A percentile compares a stretch with the other conserved stretches of the same genome.
Conservation (phyloP, 2,329 filamentous ascomycete species). For the Xenoacremonium recifei region DNA sequence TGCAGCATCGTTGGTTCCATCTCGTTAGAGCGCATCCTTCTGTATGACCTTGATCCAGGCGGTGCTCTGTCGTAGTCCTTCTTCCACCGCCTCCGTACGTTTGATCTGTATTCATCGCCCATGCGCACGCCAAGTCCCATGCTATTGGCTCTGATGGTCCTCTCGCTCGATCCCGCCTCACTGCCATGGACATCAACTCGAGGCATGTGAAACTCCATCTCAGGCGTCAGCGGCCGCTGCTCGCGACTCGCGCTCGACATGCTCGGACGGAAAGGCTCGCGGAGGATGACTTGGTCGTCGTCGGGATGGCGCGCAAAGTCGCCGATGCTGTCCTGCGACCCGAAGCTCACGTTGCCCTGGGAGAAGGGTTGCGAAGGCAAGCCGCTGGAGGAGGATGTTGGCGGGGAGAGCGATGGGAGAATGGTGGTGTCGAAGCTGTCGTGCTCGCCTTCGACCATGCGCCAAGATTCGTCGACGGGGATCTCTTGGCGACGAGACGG, state of each 20-base stretch:
- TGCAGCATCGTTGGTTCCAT: no score
- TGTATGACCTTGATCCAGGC: no score
- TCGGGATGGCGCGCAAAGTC: slow-evolving; percentile 53
- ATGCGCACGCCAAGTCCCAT: slow-evolving; percentile 11
- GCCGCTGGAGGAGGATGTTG: slow-evolving; percentile 32
- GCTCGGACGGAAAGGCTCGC: slow-evolving; percentile 55
- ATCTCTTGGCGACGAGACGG: slow-evolving; percentile 21
- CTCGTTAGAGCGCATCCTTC: no score
- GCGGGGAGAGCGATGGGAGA: slow-evolving; percentile 44
- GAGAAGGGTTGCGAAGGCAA: slow-evolving; percentile 48
- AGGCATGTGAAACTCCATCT: slow-evolving; percentile 56
- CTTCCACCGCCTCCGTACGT: slow-evolving; percentile 13
- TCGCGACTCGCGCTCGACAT: slow-evolving; percentile 36
- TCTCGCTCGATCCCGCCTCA: slow-evolving; percentile 32
- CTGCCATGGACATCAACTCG: slow-evolving; percentile 41
- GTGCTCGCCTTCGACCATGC: slow-evolving; percentile 59
- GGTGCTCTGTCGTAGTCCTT: slow-evolving; percentile 18
- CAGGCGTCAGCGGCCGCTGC: slow-evolving; percentile 34
- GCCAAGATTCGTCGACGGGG: slow-evolving; percentile 55
- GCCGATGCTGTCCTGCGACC: slow-evolving; percentile 55
- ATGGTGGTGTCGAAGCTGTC: slow-evolving; percentile 60
- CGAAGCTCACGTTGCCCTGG: slow-evolving; percentile 38
- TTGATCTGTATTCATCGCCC: slow-evolving; percentile 25
- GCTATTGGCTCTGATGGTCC: slow-evolving; percentile 30
- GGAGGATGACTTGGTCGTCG: slow-evolving; percentile 54